A percentile compares a stretch with the other conserved stretches of the same genome.
phyloP scores from a whole-genome alignment of 148 eudicot species.

The Cornus suecica region DNA sequence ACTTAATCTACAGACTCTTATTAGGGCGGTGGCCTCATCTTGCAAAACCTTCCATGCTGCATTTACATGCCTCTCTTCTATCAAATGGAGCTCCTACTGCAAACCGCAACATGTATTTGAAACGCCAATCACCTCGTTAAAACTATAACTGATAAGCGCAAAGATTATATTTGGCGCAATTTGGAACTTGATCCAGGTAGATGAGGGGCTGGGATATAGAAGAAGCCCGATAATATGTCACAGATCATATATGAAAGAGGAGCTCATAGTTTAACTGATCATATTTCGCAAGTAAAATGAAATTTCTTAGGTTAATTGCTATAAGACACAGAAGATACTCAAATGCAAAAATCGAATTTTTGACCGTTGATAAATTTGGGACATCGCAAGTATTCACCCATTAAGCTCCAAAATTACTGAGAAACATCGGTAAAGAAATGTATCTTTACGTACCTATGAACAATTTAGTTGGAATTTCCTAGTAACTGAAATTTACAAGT shows the following conservation, averaged over 20 bases:
- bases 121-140: no score
- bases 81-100: conserved; percentile 97
- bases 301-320: background rate
- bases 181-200: background rate
- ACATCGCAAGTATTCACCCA: background rate
- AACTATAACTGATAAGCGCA: no score
- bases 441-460: background rate
- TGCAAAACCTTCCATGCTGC: conserved; percentile 74
- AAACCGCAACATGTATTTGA: no score
- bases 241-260: background rate
- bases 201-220: background rate
- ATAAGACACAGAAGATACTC: background rate
- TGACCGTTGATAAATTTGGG: background rate
- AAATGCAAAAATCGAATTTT: background rate
- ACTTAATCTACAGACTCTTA: conserved; percentile 25
- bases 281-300: background rate
- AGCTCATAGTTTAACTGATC: background rate
- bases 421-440: background rate
- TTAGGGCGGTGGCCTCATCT: conserved; percentile 55
- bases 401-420: background rate
- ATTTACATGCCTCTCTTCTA: conserved; percentile 72
- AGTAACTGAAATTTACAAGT: conserved; percentile 5
- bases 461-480: background rate
- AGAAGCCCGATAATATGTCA: background rate
- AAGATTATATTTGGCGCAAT: background rate